Percentiles rank a stretch among this genome's conserved stretches.
Conservation (phyloP, 2,329 filamentous ascomycete species). For the Mariannaea sp. region DNA sequence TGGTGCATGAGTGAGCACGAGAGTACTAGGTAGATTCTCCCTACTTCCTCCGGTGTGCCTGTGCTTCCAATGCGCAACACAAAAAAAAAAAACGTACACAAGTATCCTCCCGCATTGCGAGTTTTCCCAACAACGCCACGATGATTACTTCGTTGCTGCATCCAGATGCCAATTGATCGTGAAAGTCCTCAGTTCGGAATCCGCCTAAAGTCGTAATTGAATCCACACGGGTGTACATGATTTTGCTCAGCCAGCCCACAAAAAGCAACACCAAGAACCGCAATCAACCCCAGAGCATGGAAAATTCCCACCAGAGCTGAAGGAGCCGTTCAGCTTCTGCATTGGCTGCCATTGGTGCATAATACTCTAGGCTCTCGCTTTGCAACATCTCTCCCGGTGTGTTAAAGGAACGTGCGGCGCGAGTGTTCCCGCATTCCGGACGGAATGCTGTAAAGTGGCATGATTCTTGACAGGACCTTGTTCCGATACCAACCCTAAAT, state of each 20-base stretch:
- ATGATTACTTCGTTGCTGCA: too few species aligned
- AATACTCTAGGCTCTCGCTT: background rate
- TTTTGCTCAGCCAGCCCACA: too few species aligned
- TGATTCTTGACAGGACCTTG: constrained; percentile 8
- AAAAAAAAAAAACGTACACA: constrained; percentile 2
- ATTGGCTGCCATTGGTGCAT: constrained; percentile 5
- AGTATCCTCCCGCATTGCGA: background rate
- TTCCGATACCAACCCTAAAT: constrained; percentile 4
- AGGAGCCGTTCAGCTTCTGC: background rate
- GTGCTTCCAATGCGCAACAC: background rate
- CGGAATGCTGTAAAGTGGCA: constrained; percentile 13
- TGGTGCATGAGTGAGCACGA: too few species aligned
- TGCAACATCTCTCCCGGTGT: background rate
- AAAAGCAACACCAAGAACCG: background rate
- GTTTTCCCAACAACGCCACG: too few species aligned
- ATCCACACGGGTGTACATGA: too few species aligned
- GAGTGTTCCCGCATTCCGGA: background rate
- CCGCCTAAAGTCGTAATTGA: constrained; percentile 8
- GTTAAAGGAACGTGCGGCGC: constrained; percentile 4
- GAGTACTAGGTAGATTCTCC: too few species aligned
- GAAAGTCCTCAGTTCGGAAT: constrained; percentile 7
- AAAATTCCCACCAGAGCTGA: background rate
- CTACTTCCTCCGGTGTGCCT: constrained; percentile 9
- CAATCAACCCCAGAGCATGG: constrained; percentile 7
- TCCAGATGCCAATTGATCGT: too few species aligned